These are phyloP conservation scores for Symbiodinium natans DNA, from an alignment of 73 alveolate genomes.

Conservation along the genomic window DNA sequence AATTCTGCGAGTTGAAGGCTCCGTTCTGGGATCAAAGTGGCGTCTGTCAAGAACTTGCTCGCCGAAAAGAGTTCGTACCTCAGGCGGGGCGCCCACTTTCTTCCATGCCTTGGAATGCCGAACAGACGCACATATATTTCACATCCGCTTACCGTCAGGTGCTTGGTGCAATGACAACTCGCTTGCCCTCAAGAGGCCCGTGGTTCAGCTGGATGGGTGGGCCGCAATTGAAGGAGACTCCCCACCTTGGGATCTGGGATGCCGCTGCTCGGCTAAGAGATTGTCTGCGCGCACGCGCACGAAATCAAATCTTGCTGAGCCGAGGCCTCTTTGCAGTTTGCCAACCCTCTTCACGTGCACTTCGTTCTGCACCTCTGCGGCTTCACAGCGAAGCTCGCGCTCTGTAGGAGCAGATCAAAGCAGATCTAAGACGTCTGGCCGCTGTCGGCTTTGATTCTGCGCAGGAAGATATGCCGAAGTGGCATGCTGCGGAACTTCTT, in stretches of 20 bases:
- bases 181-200: slow-evolving; percentile 6
- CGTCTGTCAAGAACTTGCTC: slow-evolving; percentile 67
- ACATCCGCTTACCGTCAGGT: slow-evolving; percentile 9
- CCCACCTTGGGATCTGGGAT: slow-evolving; percentile 71
- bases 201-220: slow-evolving; percentile 94
- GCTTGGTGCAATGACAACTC: slow-evolving; percentile 77
- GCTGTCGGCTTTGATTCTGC: not conserved
- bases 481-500: slow-evolving; percentile 36
- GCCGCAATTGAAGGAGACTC: slow-evolving; percentile 46
- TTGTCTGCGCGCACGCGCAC: too few species aligned
- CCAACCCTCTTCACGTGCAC: slow-evolving; percentile 80
- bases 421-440: too few species aligned
- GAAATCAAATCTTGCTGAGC: not conserved
- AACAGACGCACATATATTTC: not conserved
- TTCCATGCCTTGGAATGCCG: not conserved
- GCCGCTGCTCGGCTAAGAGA: not conserved
- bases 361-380: slow-evolving; percentile 82
- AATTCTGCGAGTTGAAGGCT: slow-evolving; percentile 13
- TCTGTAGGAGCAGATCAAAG: too few species aligned
- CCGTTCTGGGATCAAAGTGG: slow-evolving; percentile 93
- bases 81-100: not conserved
- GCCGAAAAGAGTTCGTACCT: slow-evolving; percentile 44
- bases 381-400: slow-evolving; percentile 17
- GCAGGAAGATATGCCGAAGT: slow-evolving; percentile 32
- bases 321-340: slow-evolving; percentile 91